Evolutionary conservation across 345 rosid genomes (phyloP), one percentile per base, ranked within the genome.

Genomic region (Barbarea vulgaris): DNA sequence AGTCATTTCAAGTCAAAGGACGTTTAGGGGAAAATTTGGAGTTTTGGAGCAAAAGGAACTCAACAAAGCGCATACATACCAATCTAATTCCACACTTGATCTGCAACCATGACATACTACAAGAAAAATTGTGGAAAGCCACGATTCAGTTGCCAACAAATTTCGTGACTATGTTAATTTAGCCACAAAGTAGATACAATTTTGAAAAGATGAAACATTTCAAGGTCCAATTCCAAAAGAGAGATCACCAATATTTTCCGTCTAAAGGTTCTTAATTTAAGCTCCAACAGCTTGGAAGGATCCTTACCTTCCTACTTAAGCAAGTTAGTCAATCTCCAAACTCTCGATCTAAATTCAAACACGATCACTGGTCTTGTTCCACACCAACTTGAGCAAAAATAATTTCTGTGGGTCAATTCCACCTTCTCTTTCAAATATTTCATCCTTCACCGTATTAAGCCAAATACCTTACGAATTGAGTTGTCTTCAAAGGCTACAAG

Each of bases 181-280:
- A n/a, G n/a, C n/a, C n/a, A n/a, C n/a, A n/a, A n/a, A n/a, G n/a
- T n/a, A n/a, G n/a, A n/a, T n/a, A n/a, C n/a, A n/a, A n/a, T n/a
- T n/a, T n/a, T n/a, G n/a, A n/a, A n/a, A n/a, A n/a, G n/a, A n/a
- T n/a, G n/a, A n/a, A n/a, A n/a, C n/a, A n/a, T n/a, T 83, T 48
- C 34, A 60, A 33, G 88, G 86, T 3, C 28, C 50, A 21, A 53
- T 84, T 67, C 86, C 88, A 4, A 50, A 36, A n/a, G n/a, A 15
- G 72, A 84, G 78, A 76, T 84, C 60, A 70, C 77, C 9, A 60
- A 80, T 74, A 84, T 84, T 51, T 67, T 67, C 30, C 83, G 79
- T n/a, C 60, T 86, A 52, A 58, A 60, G 66, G 80, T 67, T 46
- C 68, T 86, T 39, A 86, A 86, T 51, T 3, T 86, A 66, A 84